Base-by-base conservation (phyloP, 2,329 filamentous ascomycete genomes). In the Trichoderma pleuroti region DNA sequence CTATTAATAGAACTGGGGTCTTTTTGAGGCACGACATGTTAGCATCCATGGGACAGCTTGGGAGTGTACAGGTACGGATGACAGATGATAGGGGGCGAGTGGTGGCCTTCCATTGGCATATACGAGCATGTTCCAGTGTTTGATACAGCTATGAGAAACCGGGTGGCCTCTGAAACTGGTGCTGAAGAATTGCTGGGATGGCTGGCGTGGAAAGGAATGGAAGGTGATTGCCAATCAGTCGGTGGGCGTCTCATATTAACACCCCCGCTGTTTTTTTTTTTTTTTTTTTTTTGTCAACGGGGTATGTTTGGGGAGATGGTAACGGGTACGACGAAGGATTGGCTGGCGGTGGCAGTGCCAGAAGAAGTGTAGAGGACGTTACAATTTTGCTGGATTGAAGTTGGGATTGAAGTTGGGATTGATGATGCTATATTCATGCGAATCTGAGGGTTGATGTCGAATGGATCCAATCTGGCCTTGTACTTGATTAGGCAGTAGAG, bases 161-260 rank as follows among this genome's bases (percentile, higher is more conserved):
- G 30, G 32, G 28, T 59, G 56, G 56, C 28, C 56, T 60, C 61
- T 64, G 61, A 64, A 49, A 64, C 61, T 24, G 30, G 49, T 56
- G 49, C 28, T 49, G 54, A 57, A 39, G 36, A 59, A 46, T n/a
- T 46, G 32, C 26, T 54, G 63, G 63, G 52, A 57, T 39, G 64
- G 54, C 54, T 49, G 65, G 65, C 56, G 65, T 68, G 56, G 65
- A 68, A 68, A 60, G 65, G 65, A 61, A 68, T 68, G 65, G 65
- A 68, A 68, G 36, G 65, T 68, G 65, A 60, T 60, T 68, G 65
- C 34, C 54, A 68, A 68, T 68, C 65, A 68, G 21, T 49, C 54
- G 32, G 52, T 61, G 39, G 65, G 65, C 28, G 65, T 68, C 65
- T 68, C 65, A 68, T 61, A 60, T 68, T 60, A 68, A 68, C 65